Base-by-base conservation (phyloP, 352 stramenopile species). In the Globisporangium mamillatum region DNA sequence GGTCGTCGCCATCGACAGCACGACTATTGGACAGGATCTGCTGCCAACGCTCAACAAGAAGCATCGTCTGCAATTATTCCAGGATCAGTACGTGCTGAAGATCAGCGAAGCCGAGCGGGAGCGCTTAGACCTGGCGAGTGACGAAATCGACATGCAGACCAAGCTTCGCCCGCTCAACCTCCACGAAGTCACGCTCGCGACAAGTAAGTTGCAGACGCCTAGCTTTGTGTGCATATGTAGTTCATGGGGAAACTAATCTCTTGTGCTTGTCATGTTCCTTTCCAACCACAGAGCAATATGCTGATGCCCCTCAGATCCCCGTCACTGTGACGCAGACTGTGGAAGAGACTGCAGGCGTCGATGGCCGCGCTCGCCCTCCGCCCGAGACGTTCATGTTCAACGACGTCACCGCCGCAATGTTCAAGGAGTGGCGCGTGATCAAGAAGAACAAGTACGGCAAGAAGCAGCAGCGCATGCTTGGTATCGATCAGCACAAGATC, bases 381-480 rank as follows among this genome's bases (percentile, higher is more conserved):
- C 88, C 88, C 1, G 86, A 94, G 66, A 96, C 88, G 38, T 96
- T 96, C 73, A 96, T 96, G 89, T 96, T 94, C 65, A 96, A 96
- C 75, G 89, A 96, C 72, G 87, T 96, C 60, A 96, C 87, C 24
- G 89, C 87, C 2, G 89, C 84, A 5, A 95, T 94, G 86, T 96
- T 94, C 75, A 95, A 96, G 71, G 89, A 96, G 69, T 96, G 89
- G 89, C 89, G 89, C 38, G 82, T 96, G 48, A 92, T 94, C 67
- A 96, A 96, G 76, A 96, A 94, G 70, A 96, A 96, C 81, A 96
- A 96, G 70, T 96, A 92, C 66, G 88, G 89, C 75, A 95, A 95
- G 70, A 88, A 88, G 64, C 89, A 96, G 75, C 85, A 94, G 46
- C 87, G 89, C 27, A 95, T 96, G 86, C 71, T 96, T 25, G 89